These are phyloP conservation scores for Ambrosiella cleistominuta DNA, from an alignment of 2,329 filamentous ascomycete species.

Conservation along the genomic window DNA sequence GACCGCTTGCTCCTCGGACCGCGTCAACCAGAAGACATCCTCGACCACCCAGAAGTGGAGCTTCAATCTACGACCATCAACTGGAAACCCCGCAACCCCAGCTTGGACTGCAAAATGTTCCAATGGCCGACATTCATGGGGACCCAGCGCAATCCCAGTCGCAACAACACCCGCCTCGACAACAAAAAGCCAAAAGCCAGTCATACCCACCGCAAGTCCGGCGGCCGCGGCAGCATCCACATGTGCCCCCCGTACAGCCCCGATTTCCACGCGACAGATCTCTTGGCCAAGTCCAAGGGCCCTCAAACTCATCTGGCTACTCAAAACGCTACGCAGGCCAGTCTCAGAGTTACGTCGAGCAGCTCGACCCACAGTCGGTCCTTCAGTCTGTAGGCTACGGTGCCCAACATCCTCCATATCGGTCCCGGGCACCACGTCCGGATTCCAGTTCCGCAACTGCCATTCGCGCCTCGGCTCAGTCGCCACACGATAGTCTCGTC, in stretches of 20 bases:
- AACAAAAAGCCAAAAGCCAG: background rate
- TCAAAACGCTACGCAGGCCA: constrained; percentile 11
- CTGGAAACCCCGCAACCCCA: background rate
- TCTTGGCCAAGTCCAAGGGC: constrained; percentile 1
- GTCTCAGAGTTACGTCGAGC: constrained; percentile 10
- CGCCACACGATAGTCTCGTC: constrained; percentile 13
- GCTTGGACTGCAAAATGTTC: background rate
- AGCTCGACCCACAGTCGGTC: constrained; percentile 11
- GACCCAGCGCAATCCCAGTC: background rate
- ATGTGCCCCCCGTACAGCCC: constrained; percentile 12
- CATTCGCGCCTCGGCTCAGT: constrained; percentile 3
- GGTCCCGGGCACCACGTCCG: background rate
- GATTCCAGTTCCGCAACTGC: background rate
- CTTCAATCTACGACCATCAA: background rate
- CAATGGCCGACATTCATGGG: background rate
- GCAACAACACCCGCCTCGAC: background rate
- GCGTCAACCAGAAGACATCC: constrained; percentile 11
- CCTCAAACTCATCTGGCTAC: background rate
- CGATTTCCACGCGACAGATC: constrained; percentile 12
- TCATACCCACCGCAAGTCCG: constrained; percentile 10
- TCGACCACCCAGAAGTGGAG: constrained; percentile 9
- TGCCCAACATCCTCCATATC: background rate
- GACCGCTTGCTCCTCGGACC: constrained; percentile 11
- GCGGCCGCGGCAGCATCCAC: constrained; percentile 5
- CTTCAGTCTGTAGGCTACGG: constrained; percentile 7